phyloP scores from a whole-genome alignment of 2,329 filamentous ascomycete genomes.

The Colletotrichum noveboracense region DNA sequence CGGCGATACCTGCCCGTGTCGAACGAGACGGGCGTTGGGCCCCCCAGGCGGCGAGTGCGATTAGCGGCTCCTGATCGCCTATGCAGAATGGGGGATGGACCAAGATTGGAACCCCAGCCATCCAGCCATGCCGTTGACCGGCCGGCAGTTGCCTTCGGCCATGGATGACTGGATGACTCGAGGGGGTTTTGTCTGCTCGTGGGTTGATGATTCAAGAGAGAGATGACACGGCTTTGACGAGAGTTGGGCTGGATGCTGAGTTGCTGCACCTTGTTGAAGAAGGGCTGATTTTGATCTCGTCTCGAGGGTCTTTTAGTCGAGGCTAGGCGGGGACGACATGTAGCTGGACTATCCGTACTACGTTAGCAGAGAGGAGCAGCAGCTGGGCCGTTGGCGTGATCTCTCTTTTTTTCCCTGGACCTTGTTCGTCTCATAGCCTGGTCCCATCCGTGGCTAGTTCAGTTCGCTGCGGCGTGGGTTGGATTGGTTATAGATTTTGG shows the following conservation, averaged over 20 bases:
- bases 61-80: not conserved
- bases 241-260: not conserved
- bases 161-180: not conserved
- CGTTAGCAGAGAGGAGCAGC: not conserved
- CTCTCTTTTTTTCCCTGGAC: not conserved
- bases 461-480: not conserved
- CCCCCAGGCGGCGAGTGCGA: not conserved
- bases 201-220: not conserved
- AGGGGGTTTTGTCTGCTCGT: not conserved
- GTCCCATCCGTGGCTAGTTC: not conserved
- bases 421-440: not conserved
- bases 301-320: not conserved
- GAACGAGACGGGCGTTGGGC: not conserved
- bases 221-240: not conserved
- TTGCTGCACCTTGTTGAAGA: not conserved
- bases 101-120: not conserved
- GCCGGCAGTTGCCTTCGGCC: conserved; percentile 11
- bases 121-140: not conserved
- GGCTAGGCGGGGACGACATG: not conserved
- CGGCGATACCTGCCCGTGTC: not conserved
- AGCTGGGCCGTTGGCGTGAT: not conserved
- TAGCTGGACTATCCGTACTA: not conserved
- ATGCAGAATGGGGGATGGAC: not conserved
- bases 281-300: not conserved
- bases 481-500: not conserved